phyloP scores from a whole-genome alignment of 768 basidiomycete species.

The Mycena maculata region DNA sequence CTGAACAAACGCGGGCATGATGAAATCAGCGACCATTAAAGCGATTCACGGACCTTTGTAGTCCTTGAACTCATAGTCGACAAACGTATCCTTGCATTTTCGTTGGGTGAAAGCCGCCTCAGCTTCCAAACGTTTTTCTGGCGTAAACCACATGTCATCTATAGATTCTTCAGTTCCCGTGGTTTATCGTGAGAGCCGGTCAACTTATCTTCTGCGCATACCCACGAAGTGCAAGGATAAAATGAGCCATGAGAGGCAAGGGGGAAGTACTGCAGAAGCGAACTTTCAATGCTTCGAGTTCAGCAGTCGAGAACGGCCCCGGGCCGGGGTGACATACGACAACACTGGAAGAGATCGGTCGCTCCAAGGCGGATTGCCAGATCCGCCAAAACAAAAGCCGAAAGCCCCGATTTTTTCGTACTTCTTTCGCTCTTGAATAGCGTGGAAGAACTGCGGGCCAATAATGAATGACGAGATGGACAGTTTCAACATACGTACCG shows the following conservation, averaged over 20 bases:
- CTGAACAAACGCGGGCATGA: constrained; percentile 9
- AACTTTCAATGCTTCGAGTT: constrained; percentile 52
- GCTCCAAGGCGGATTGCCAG: constrained; percentile 51
- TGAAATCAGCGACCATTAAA: not conserved
- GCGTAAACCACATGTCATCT: constrained; percentile 39
- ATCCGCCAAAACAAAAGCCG: constrained; percentile 58
- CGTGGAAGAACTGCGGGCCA: constrained; percentile 46
- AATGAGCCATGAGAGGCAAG: not conserved
- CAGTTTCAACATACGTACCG: constrained; percentile 34
- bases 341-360: constrained; percentile 49
- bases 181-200: not conserved
- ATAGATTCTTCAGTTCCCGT: not conserved
- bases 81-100: constrained; percentile 32
- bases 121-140: constrained; percentile 26
- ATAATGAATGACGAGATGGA: not conserved
- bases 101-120: constrained; percentile 39
- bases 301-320: constrained; percentile 45
- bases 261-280: no score
- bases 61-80: constrained; percentile 42
- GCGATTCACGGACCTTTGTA: constrained; percentile 36
- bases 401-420: constrained; percentile 56
- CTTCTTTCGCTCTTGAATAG: constrained; percentile 49
- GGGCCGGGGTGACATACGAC: constrained; percentile 57
- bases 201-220: constrained; percentile 53
- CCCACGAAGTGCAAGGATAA: constrained; percentile 50